phyloP scores from a whole-genome alignment of 768 basidiomycete species.

The Scleroderma bovista region DNA sequence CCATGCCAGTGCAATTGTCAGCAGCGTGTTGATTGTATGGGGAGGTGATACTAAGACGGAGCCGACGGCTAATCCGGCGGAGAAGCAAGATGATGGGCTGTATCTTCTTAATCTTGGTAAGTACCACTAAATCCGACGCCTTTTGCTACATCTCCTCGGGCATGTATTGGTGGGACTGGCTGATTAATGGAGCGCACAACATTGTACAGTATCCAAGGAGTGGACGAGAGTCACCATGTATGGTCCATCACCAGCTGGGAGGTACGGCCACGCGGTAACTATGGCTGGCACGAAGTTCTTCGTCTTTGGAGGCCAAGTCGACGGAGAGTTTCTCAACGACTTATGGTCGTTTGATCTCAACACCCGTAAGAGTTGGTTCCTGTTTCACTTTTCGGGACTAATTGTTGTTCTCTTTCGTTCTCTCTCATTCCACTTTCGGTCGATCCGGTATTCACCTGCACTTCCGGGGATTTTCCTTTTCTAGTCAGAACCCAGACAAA shows the following conservation, averaged over 20 bases:
- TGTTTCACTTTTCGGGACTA: neutral
- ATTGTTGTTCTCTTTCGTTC: constrained; percentile 1
- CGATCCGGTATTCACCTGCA: neutral
- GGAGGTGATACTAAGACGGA: constrained; percentile 94
- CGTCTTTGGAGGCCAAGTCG: constrained; percentile 94
- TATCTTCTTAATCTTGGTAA: constrained; percentile 92
- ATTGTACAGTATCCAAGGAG: constrained; percentile 74
- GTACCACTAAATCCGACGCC: constrained; percentile 22
- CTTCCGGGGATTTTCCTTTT: constrained; percentile 6
- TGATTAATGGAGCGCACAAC: constrained; percentile 1
- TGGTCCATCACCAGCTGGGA: constrained; percentile 74
- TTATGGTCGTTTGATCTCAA: constrained; percentile 95
- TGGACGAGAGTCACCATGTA: constrained; percentile 86
- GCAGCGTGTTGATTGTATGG: constrained; percentile 95
- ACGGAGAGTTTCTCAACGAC: constrained; percentile 91
- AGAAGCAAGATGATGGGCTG: constrained; percentile 86
- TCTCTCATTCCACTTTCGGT: neutral
- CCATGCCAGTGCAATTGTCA: constrained; percentile 92
- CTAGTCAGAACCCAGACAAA: constrained; percentile 75
- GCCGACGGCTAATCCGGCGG: constrained; percentile 49
- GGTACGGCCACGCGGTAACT: constrained; percentile 94
- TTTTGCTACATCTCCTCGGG: neutral
- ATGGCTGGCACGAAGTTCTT: constrained; percentile 91
- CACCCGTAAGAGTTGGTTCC: constrained; percentile 54
- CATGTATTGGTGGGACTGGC: neutral